phyloP scores from a whole-genome alignment of 441 rosid species.

The Euphorbia celastroides region DNA sequence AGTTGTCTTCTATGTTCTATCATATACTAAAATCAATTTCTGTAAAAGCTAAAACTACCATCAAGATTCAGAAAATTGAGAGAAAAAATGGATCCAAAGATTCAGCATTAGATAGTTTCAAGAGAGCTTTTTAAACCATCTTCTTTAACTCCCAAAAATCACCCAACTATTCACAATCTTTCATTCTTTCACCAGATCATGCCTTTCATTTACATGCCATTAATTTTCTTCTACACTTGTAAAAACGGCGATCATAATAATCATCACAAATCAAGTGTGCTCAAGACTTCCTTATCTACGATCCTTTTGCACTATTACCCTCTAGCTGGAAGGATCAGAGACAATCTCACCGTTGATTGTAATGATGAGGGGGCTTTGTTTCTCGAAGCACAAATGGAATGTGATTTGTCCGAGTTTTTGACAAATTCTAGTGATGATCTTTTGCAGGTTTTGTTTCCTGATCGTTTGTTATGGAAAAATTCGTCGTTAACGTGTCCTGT shows the following conservation, averaged over 20 bases:
- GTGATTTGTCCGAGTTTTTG: not conserved
- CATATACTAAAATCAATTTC: too few relatives aligned
- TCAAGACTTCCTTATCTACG: not conserved
- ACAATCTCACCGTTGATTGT: not conserved
- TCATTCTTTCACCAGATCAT: constrained; percentile 10
- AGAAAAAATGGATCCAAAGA: not conserved
- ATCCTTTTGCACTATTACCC: constrained; percentile 4
- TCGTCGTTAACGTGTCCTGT: not conserved
- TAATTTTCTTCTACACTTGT: constrained; percentile 1
- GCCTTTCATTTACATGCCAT: constrained; percentile 2
- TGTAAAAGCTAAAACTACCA: too few relatives aligned
- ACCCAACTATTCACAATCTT: not conserved
- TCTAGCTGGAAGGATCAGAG: constrained; percentile 11
- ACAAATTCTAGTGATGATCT: not conserved
- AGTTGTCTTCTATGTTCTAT: too few relatives aligned
- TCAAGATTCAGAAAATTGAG: too few relatives aligned
- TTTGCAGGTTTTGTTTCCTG: not conserved
- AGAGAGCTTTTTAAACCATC: constrained; percentile 3
- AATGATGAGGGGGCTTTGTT: not conserved
- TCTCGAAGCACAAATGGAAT: not conserved
- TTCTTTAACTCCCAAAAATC: not conserved
- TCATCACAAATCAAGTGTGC: not conserved
- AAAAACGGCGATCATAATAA: not conserved
- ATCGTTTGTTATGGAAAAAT: not conserved
- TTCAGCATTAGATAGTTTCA: not conserved